A percentile compares a stretch with the other conserved stretches of the same genome.
phyloP scores from a whole-genome alignment of 1,284 basidiomycete genomes.

The Pseudozyma tsukubaensis region DNA sequence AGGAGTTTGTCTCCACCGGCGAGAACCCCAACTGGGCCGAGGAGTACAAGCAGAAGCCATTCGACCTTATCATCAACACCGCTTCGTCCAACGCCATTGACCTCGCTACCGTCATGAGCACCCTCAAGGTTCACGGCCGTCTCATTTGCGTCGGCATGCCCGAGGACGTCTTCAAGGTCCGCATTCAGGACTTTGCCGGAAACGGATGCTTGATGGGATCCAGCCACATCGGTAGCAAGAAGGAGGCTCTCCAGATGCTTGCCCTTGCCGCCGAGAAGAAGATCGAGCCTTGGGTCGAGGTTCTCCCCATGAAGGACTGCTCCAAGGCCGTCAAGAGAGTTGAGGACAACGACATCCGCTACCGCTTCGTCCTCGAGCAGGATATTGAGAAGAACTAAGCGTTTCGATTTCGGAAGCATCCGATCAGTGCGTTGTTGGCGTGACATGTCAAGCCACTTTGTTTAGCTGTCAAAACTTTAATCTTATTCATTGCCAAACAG shows the following conservation, averaged over 20 bases:
- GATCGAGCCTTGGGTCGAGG: slow-evolving; percentile 71
- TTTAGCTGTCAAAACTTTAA: slow-evolving; percentile 4
- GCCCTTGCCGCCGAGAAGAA: slow-evolving; percentile 61
- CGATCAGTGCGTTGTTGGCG: no score
- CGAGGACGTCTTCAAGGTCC: slow-evolving; percentile 69
- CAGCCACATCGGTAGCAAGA: slow-evolving; percentile 76
- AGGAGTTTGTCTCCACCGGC: slow-evolving; percentile 67
- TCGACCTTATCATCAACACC: slow-evolving; percentile 77
- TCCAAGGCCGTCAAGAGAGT: slow-evolving; percentile 74
- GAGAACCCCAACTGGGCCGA: slow-evolving; percentile 63
- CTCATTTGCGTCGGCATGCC: slow-evolving; percentile 75
- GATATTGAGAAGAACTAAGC: slow-evolving; percentile 49
- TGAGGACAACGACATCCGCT: slow-evolving; percentile 71
- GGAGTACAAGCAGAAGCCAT: slow-evolving; percentile 60
- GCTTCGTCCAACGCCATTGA: slow-evolving; percentile 70
- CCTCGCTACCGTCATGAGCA: slow-evolving; percentile 71
- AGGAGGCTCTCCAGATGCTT: slow-evolving; percentile 73
- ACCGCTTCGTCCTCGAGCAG: slow-evolving; percentile 62
- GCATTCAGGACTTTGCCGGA: slow-evolving; percentile 69
- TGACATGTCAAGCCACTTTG: no score
- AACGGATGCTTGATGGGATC: slow-evolving; percentile 71
- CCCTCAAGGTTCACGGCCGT: slow-evolving; percentile 73
- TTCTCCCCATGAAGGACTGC: slow-evolving; percentile 75
- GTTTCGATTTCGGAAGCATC: no score
- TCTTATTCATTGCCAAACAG: no score